Evolutionary conservation across 371 early-diverging fungal genomes (phyloP).

Genomic region (Massospora cicadina): DNA sequence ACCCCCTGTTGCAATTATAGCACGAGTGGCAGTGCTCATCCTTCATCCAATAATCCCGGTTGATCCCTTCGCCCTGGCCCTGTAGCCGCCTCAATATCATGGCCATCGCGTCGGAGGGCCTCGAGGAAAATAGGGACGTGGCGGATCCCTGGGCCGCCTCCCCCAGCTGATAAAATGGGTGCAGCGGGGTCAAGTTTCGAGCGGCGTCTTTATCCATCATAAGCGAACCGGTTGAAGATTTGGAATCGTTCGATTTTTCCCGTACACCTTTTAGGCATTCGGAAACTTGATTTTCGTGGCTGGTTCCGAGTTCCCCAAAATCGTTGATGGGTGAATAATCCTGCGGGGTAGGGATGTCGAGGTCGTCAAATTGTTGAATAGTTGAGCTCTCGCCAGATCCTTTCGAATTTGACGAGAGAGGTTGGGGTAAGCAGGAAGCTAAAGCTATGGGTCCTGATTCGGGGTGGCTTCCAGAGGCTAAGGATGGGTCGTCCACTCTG

Average conservation of each 20-base stretch:
- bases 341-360: not conserved
- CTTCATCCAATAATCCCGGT: slow-evolving; percentile 61
- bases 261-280: not conserved
- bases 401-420: not conserved
- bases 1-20: slow-evolving; percentile 49
- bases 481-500: not conserved
- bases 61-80: slow-evolving; percentile 31
- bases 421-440: not conserved
- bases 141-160: not conserved
- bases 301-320: not conserved
- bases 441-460: not conserved
- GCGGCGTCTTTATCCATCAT: not conserved
- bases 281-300: no score
- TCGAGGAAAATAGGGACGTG: not conserved
- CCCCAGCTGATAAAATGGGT: not conserved
- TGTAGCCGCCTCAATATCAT: not conserved
- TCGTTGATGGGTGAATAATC: not conserved
- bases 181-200: not conserved
- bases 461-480: not conserved
- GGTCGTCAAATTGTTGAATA: not conserved
- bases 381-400: not conserved
- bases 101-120: slow-evolving; percentile 6
- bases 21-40: slow-evolving; percentile 63
- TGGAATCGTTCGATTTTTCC: not conserved
- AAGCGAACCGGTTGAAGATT: not conserved